Base-by-base conservation (phyloP, 495 filamentous ascomycete species). In the Staphylotrichum tortipilum region DNA sequence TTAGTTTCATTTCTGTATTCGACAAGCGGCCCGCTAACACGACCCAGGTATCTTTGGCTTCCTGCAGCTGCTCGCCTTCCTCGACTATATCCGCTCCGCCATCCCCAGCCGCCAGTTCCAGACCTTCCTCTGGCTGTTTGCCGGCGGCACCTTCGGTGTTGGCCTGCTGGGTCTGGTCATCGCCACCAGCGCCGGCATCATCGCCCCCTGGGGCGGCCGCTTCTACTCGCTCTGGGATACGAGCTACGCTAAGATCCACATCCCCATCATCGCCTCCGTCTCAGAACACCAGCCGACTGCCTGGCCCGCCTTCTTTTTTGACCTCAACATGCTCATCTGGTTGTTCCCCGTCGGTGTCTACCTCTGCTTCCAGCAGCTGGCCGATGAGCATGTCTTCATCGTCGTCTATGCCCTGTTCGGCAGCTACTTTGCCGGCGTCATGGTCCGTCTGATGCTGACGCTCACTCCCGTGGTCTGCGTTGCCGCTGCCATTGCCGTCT, bases 201-300 rank as follows among this genome's bases (percentile, higher is more conserved):
- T 99, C 68, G 94, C 94, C 29, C 94, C 94, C 7, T 99, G 94
- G 94, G 89, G 87, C 60, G 94, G 94, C 48, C 92, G 94, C 49
- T 99, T 99, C 76, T 99, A 99, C 71, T 99, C 94, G 0, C 80
- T 99, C 29, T 99, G 90, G 90, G 94, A 99, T 68, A 99, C 94
- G 9, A 88, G 87, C 57, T 99, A 99, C 64, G 94, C 94, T 57
- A 99, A 99, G 73, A 94, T 97, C 52, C 94, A 99, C 58, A 99
- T 99, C 64, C 94, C 94, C 29, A 99, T 99, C 62, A 99, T 99
- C 68, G 94, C 94, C 21, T 97, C 92, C 3, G 94, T 99, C 23
- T 99, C 94, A 7, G 94, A 99, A 67, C 94, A 99, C 76, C 94
- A 99, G 67, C 94, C 94, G 11, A 99, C 94, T 22, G 94, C 94